These are phyloP conservation scores for Phytophthora europaea DNA, from an alignment of 352 stramenopile genomes.

Conservation along the genomic window DNA sequence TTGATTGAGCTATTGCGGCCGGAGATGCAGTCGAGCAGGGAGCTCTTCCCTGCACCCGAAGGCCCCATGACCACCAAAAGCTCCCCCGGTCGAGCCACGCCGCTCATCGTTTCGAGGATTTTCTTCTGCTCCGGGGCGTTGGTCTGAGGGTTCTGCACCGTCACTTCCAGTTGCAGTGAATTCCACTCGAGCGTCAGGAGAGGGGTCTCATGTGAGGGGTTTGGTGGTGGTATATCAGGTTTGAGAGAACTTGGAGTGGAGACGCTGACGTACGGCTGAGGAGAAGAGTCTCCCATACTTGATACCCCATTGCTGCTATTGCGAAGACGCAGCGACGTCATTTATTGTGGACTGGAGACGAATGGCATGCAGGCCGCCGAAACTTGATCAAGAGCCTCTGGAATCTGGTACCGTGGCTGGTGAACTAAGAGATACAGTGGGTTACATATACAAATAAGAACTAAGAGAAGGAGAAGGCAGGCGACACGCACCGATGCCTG, in stretches of 20 bases:
- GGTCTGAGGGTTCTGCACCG: constrained; percentile 49
- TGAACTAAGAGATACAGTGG: not conserved
- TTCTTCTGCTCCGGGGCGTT: constrained; percentile 54
- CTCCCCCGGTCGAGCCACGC: constrained; percentile 57
- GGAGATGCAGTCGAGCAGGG: constrained; percentile 94
- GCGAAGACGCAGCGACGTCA: not conserved
- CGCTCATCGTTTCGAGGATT: constrained; percentile 64
- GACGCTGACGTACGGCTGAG: not conserved
- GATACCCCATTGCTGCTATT: not conserved
- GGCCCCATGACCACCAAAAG: constrained; percentile 79
- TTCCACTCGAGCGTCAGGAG: constrained; percentile 50
- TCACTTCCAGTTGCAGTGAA: constrained; percentile 41
- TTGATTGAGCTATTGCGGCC: constrained; percentile 85
- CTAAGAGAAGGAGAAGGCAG: not conserved
- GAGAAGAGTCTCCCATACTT: not conserved
- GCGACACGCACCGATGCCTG: not conserved
- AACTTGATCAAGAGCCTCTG: not conserved
- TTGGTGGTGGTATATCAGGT: constrained; percentile 8
- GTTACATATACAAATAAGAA: not conserved
- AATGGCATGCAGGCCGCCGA: not conserved
- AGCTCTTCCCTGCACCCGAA: constrained; percentile 91
- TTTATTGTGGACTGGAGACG: not conserved
- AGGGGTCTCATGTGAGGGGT: constrained; percentile 10
- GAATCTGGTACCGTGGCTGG: not conserved
- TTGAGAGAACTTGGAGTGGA: constrained; percentile 9